These are phyloP conservation scores for Mycena venus DNA, from an alignment of 768 basidiomycete species.

Conservation along the genomic window DNA sequence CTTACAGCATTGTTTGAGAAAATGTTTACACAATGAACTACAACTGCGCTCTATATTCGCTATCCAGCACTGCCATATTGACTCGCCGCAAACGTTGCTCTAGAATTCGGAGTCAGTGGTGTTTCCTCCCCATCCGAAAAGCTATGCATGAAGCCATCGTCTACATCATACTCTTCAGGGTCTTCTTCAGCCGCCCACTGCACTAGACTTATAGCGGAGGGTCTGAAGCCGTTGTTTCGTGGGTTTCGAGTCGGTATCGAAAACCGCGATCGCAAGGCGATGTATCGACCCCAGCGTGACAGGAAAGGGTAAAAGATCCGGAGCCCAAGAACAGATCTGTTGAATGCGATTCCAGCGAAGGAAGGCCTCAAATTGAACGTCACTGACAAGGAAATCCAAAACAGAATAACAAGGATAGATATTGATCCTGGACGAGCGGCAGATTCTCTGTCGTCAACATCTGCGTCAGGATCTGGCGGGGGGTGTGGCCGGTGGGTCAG, in stretches of 20 bases:
- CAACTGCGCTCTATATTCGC: not conserved
- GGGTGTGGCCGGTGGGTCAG: slow-evolving; percentile 19
- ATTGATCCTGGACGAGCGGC: not conserved
- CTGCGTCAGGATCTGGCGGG: slow-evolving; percentile 24
- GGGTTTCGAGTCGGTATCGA: not conserved
- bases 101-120: slow-evolving; percentile 25
- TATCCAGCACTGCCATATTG: slow-evolving; percentile 27
- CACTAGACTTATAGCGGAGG: not conserved
- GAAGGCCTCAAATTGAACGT: not conserved
- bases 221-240: slow-evolving; percentile 8
- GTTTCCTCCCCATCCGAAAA: slow-evolving; percentile 16
- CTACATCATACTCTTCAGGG: slow-evolving; percentile 19
- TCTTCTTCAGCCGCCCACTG: slow-evolving; percentile 21
- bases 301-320: slow-evolving; percentile 2
- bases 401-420: not conserved
- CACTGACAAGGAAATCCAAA: slow-evolving; percentile 5
- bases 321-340: not conserved
- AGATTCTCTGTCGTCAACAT: not conserved
- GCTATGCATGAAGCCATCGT: slow-evolving; percentile 13
- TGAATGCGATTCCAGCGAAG: not conserved
- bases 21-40: not conserved
- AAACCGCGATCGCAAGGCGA: not conserved
- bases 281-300: slow-evolving; percentile 9
- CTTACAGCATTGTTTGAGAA: not conserved
- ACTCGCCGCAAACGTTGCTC: not conserved